Evolutionary conservation across 257 asterid species (phyloP).

Genomic region (Lantana camara): DNA sequence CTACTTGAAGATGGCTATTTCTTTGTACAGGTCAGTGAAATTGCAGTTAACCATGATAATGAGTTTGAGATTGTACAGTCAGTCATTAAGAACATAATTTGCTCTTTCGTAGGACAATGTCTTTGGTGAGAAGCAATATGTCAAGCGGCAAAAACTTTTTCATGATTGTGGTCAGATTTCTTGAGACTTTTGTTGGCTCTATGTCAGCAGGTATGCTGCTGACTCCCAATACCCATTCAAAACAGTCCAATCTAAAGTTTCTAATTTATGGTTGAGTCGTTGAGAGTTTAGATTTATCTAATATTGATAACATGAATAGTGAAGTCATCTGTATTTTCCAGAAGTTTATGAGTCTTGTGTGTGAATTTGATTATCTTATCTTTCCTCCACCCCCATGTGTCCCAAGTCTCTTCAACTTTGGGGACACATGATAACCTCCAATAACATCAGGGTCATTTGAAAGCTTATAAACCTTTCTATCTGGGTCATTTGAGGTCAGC

Average conservation of each 20-base stretch:
- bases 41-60: conserved; percentile 11
- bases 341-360: not conserved
- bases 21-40: conserved; percentile 64
- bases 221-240: conserved; percentile 12
- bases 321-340: not conserved
- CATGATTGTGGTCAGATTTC: conserved; percentile 64
- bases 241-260: not conserved
- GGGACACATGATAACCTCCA: no score
- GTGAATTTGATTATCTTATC: not conserved
- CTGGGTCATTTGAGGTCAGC: not conserved
- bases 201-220: conserved; percentile 59
- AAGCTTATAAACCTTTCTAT: no score
- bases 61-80: conserved; percentile 20
- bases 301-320: not conserved
- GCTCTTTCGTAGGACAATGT: conserved; percentile 61
- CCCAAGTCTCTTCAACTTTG: not conserved
- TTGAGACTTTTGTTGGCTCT: conserved; percentile 74
- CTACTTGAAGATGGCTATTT: conserved; percentile 74
- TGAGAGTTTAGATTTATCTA: not conserved
- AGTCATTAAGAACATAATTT: conserved; percentile 13
- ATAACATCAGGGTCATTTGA: no score
- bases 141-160: conserved; percentile 53
- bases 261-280: not conserved
- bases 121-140: conserved; percentile 60
- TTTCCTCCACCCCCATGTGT: not conserved